Base-by-base conservation (phyloP, 2,329 filamentous ascomycete species). In the Aspergillus pseudoglaucus region DNA sequence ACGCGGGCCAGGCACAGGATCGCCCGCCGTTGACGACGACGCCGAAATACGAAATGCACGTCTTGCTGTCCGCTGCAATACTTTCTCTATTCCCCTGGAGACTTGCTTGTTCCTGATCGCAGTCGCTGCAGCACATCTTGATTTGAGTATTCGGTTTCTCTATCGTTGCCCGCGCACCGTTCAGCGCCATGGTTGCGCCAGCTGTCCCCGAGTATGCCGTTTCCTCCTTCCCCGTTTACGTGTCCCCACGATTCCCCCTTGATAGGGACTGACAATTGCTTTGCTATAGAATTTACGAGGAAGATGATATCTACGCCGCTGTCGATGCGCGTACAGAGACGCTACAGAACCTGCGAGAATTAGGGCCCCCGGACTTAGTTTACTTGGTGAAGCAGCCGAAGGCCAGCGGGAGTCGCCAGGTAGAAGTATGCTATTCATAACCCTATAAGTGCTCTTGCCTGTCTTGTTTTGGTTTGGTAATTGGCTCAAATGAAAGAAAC, bases 311-410 rank as follows among this genome's bases (percentile, higher is more conserved):
- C 65, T 89, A 65, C 53, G 65, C 95, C 60, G 88, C 91, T 45
- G 85, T 96, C 68, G 90, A 96, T 65, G 84, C 90, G 59, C 85
- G 93, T 68, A 95, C 91, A 59, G 93, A 98, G 65, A 87, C 87
- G 39, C 80, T 98, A 35, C 79, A 86, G 57, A 82, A 83, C 42
- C 78, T 98, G 54, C 87, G 93, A 64, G 93, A 98, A 77, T 81
- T 98, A 49, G 93, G 93, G 38, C 93, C 93, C 22, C 93, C 93
- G 46, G 93, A 98, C 70, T 80, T 98, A 23, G 91, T 97, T 35
- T 93, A 98, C 72, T 80, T 98, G 48, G 82, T 95, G 60, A 97
- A 96, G 65, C 81, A 83, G 61, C 78, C 80, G 9, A 73, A 79
- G 61, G 81, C 81, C 65, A 76, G 76, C 46, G 66, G 74, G 17